Base-by-base conservation (phyloP, 805 yeast genomes). In the Myxozyma vanderwaltii region DNA sequence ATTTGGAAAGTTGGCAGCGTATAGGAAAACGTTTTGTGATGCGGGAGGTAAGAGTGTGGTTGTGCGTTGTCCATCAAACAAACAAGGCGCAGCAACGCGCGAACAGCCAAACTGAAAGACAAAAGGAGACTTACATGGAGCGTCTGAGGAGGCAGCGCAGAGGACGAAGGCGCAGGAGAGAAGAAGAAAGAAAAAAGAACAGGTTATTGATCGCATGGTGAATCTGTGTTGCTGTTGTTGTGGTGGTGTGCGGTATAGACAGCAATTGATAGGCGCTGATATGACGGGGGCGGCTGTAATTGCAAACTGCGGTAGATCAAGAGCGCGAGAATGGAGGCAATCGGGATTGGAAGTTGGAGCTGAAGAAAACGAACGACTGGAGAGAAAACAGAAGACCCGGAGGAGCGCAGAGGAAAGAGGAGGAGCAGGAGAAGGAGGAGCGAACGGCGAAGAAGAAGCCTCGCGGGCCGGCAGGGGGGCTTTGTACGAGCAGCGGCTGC, bases 101-200 rank as follows among this genome's bases (percentile, higher is more conserved):
- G 48, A 24, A 19, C 33, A 31, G n/a, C 26, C 6, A 26, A 39
- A 31, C 33, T 17, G 4, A 13, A 27, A 3, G 41, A 4, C 7
- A 43, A 40, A 13, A 29, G 26, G 27, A 52, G 17, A 53, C 57
- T 26, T 29, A 53, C 57, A 41, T 19, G 57, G 57, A 23, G 50
- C 57, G 24, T 53, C 57, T 23, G 58, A 24, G 26, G 31, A 35
- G 5, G 52, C 58, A 8, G 52, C 50, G 35, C 41, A 46, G 50
- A 41, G 35, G 23, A 19, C 48, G 33, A 48, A 13, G 21, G 39
- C 19, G 19, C 7, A 23, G 12, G 51, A 33, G 33, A 41, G 36
- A n/a, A 43, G 24, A 33, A 36, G 44, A 26, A 54, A 27, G n/a
- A 38, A 41, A 40, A 29, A 33, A 19, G 43, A 44, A 13, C 35